A percentile compares a stretch with the other conserved stretches of the same genome.
These are phyloP conservation scores for Pyracantha coccinea DNA, from an alignment of 331 rosid genomes.

Conservation along the genomic window DNA sequence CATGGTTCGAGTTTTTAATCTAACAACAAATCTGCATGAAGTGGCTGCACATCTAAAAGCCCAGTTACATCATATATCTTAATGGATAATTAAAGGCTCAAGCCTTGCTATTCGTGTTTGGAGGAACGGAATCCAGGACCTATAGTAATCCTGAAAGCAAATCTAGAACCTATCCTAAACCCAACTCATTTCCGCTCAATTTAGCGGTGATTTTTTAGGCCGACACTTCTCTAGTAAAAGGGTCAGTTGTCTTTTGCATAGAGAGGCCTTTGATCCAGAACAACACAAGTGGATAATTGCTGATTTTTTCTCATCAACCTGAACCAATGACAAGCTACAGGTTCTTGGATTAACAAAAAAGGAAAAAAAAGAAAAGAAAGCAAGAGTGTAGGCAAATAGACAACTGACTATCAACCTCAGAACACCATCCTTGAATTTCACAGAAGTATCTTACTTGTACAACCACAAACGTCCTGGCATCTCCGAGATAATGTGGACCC, in stretches of 20 bases:
- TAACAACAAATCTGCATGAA: neutral
- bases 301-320: neutral
- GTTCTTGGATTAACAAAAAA: neutral
- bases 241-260: neutral
- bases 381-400: slow-evolving; percentile 5
- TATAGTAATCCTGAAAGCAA: no score
- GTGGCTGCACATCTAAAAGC: neutral
- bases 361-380: neutral
- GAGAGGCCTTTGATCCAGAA: neutral
- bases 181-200: neutral
- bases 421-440: neutral
- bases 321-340: neutral
- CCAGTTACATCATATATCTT: neutral
- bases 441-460: neutral
- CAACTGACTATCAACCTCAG: slow-evolving; percentile 2
- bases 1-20: neutral
- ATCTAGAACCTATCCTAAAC: neutral
- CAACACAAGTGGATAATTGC: neutral
- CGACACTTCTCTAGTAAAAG: neutral
- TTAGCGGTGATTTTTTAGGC: neutral
- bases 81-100: neutral
- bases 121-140: no score
- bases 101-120: no score
- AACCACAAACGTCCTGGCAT: slow-evolving; percentile 17
- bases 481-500: slow-evolving; percentile 24